These are phyloP conservation scores for Sarocladiaceae sp. DNA, from an alignment of 2,329 filamentous ascomycete species.

Conservation along the genomic window DNA sequence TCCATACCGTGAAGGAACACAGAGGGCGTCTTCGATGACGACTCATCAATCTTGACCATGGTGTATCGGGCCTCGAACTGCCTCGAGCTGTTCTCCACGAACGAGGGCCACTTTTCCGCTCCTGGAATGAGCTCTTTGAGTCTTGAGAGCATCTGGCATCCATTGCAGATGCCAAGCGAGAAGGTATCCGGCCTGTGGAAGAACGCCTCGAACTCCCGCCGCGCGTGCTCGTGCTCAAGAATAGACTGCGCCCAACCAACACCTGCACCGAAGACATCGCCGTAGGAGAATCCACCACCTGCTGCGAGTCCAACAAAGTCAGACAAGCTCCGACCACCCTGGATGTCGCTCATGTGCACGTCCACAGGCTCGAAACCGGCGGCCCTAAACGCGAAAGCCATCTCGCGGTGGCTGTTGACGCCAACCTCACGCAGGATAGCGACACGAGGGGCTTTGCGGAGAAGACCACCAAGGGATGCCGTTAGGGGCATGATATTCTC, in stretches of 20 bases:
- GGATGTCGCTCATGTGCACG: slow-evolving; percentile 93
- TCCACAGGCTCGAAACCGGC: slow-evolving; percentile 90
- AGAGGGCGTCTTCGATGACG: slow-evolving; percentile 46
- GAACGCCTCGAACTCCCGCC: slow-evolving; percentile 75
- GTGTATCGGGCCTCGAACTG: slow-evolving; percentile 85
- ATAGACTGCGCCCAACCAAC: slow-evolving; percentile 95
- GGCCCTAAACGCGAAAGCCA: slow-evolving; percentile 91
- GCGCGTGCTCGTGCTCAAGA: slow-evolving; percentile 70
- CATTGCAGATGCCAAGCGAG: slow-evolving; percentile 90
- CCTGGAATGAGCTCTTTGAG: slow-evolving; percentile 77
- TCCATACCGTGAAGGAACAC: slow-evolving; percentile 90
- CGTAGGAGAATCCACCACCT: slow-evolving; percentile 96
- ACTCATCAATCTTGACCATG: slow-evolving; percentile 70
- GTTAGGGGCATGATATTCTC: slow-evolving; percentile 64
- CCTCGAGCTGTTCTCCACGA: slow-evolving; percentile 76
- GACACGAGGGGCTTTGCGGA: slow-evolving; percentile 63
- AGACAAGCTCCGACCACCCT: slow-evolving; percentile 69
- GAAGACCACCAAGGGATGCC: slow-evolving; percentile 40
- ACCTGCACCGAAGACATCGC: slow-evolving; percentile 79
- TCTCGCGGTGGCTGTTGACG: slow-evolving; percentile 92
- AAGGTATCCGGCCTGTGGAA: slow-evolving; percentile 88
- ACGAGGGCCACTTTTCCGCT: slow-evolving; percentile 76
- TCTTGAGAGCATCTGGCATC: slow-evolving; percentile 88
- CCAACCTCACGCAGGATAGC: slow-evolving; percentile 94
- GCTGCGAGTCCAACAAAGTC: slow-evolving; percentile 85